A percentile compares a stretch with the other conserved stretches of the same genome.
Evolutionary conservation across 1,284 basidiomycete genomes (phyloP).

Genomic region (Rhizoctonia solani): DNA sequence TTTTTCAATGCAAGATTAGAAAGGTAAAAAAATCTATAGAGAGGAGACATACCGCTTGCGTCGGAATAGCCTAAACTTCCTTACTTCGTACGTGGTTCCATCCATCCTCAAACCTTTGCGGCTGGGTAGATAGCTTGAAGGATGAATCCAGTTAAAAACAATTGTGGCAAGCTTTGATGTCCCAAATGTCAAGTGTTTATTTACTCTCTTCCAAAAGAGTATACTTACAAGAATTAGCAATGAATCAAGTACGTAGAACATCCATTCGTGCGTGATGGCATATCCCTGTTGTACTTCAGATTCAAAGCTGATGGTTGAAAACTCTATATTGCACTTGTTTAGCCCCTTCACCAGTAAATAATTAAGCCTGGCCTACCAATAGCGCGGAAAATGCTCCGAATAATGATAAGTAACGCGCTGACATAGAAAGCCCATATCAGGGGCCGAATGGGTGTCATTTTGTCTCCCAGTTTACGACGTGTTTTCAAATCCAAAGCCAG

Average conservation of each 20-base stretch:
- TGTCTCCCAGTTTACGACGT: slow-evolving; percentile 17
- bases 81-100: slow-evolving; percentile 36
- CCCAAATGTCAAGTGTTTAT: not conserved
- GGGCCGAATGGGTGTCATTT: slow-evolving; percentile 14
- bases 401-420: slow-evolving; percentile 34
- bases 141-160: slow-evolving; percentile 34
- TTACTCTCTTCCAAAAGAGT: not conserved
- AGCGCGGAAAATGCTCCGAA: slow-evolving; percentile 37
- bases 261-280: slow-evolving; percentile 38
- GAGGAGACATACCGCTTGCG: slow-evolving; percentile 3
- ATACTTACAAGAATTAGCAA: slow-evolving; percentile 36
- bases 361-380: slow-evolving; percentile 6
- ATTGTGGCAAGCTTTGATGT: slow-evolving; percentile 20
- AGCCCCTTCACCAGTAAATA: not conserved
- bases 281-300: slow-evolving; percentile 36
- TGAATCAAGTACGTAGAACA: slow-evolving; percentile 38
- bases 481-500: slow-evolving; percentile 37
- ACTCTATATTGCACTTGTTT: slow-evolving; percentile 28
- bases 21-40: no score
- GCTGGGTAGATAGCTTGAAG: slow-evolving; percentile 35
- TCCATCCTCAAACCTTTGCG: slow-evolving; percentile 38
- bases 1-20: no score
- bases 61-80: slow-evolving; percentile 18
- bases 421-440: slow-evolving; percentile 36
- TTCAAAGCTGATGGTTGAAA: slow-evolving; percentile 36